Evolutionary conservation across 768 basidiomycete genomes (phyloP), one percentile per base, ranked within the genome.

Genomic region (Kwoniella sp.): DNA sequence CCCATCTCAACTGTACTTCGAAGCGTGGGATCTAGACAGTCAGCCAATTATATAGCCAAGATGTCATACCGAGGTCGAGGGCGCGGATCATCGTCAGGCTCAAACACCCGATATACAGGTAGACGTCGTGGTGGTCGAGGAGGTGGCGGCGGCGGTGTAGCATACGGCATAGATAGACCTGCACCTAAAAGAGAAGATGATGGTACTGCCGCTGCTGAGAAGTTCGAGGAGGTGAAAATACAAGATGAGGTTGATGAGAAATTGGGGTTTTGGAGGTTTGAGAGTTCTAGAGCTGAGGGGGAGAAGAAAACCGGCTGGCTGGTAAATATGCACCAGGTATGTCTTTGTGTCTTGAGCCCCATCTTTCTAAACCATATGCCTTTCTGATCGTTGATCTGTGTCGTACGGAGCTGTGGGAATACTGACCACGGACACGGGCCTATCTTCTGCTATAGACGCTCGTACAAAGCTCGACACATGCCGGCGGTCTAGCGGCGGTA

Each of bases 311-410:
- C 90, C 58, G 96, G 94, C 1, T 98, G 96, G 96, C 82, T 99
- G 75, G 87, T 99, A 67, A 98, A 98, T 77, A 98, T 99, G 95
- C 94, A 95, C 78, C 91, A 96, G 57, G 92, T 93, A 76, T 69
- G 90, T 84, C 19, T 36, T n/a, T 44, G 27, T 44, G 25, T 17
- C 50, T 22, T 17, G 10, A 17, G 5, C 17, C 29, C n/a, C 26
- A 15, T 33, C 26, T 6, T 2, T 53, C 26, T 21, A n/a, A n/a
- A n/a, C n/a, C n/a, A n/a, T n/a, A n/a, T n/a, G n/a, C n/a, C n/a
- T n/a, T n/a, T n/a, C n/a, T n/a, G n/a, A n/a, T n/a, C n/a, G n/a
- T n/a, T n/a, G n/a, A n/a, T n/a, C n/a, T n/a, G n/a, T n/a, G n/a
- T n/a, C n/a, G n/a, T n/a, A n/a, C n/a, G n/a, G n/a, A 33, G 33